Base-by-base conservation (phyloP, 1,284 basidiomycete species). In the Leccinum subrobustum region DNA sequence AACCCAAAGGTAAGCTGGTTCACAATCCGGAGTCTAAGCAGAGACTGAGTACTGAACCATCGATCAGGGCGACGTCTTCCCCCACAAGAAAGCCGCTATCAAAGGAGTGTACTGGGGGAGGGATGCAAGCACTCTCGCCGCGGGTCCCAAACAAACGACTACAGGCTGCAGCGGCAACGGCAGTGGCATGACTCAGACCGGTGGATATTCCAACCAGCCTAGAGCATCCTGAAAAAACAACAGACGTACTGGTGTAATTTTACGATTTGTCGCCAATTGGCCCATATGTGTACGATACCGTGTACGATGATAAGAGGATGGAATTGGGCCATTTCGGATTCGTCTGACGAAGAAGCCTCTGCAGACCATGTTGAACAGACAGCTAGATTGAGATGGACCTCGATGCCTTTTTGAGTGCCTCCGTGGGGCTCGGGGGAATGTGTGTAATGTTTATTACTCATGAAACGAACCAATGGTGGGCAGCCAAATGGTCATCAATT, bases 91-190 rank as follows among this genome's bases (percentile, higher is more conserved):
- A 2, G 25, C 33, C 8, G 44, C 58, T 3, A 56, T 60, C 52
- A 73, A 67, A 25, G 60, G 58, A 6, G 62, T 61, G 8, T 70
- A 62, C 12, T 57, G 61, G 8, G 29, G 27, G 27, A 29, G 27
- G 27, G 27, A 29, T 29, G 27, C 27, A 29, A 29, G 27, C 44
- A 18, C 18, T 12, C 4, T 18, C n/a, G 9, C 12, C 20, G 18
- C 11, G 31, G 2, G 52, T 29, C 12, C 33, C 50, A 0, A 7
- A 48, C 2, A 29, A 16, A 11, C 42, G 35, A 14, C 12, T 1
- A 39, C 37, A n/a, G 20, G 44, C 9, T 61, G 64, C 33, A 3
- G n/a, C 18, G 16, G 42, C 6, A 2, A 56, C 25, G 25, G 27
- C 27, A 29, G 27, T 2, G 58, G 25, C 55, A 16, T 9, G 3